Conservation (phyloP, 1,284 basidiomycete genomes). For the Ustilago xerochloae region DNA sequence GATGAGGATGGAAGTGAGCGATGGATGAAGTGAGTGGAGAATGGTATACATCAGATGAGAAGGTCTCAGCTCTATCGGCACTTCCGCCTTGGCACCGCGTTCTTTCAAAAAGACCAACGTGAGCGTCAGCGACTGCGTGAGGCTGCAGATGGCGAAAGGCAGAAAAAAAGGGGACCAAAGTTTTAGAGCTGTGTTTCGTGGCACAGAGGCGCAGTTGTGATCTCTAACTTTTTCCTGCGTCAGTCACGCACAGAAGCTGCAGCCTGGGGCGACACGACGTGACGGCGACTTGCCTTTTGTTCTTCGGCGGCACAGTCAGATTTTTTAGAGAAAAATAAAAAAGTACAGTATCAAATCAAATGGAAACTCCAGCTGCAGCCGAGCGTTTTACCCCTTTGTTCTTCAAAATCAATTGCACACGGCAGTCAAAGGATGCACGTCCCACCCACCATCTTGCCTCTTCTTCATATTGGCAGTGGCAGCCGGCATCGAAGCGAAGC, state of each 20-base stretch:
- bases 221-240: too few species aligned
- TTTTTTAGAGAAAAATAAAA: too few species aligned
- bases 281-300: too few species aligned
- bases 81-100: neutral
- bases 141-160: neutral
- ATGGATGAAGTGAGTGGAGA: neutral
- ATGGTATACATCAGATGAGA: neutral
- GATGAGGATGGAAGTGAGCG: neutral
- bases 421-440: too few species aligned
- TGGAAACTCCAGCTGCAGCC: too few species aligned
- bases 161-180: neutral
- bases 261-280: too few species aligned
- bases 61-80: neutral
- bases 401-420: too few species aligned
- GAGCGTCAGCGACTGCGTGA: neutral
- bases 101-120: neutral
- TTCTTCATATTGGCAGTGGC: neutral
- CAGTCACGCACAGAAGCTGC: too few species aligned
- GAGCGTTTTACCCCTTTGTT: neutral
- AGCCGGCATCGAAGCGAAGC: neutral
- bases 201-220: too few species aligned
- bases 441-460: neutral
- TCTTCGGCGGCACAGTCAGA: too few species aligned
- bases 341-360: too few species aligned
- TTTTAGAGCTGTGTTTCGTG: neutral